A percentile compares a stretch with the other conserved stretches of the same genome.
phyloP scores from a whole-genome alignment of 2,329 filamentous ascomycete species.

The Diaporthe capsici region DNA sequence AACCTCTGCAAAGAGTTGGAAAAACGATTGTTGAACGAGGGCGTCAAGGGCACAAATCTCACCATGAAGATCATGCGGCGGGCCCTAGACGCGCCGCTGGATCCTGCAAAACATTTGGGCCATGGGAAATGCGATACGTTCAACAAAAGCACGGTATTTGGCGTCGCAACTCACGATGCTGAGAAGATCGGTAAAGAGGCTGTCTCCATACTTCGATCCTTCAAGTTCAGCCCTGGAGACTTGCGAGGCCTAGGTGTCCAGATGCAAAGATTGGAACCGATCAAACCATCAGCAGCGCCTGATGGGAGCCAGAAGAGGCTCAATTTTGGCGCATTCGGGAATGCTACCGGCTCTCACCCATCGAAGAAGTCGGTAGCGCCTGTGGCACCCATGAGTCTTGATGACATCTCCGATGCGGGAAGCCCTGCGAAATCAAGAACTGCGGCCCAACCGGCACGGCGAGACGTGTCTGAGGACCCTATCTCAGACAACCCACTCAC shows the following conservation, averaged over 20 bases:
- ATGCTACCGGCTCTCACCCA: conserved; percentile 52
- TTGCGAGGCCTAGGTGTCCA: conserved; percentile 93
- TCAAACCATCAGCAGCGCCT: conserved; percentile 71
- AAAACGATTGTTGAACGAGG: conserved; percentile 83
- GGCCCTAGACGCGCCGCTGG: conserved; percentile 86
- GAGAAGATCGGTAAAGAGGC: conserved; percentile 84
- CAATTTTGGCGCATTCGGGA: conserved; percentile 73
- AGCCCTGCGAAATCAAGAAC: conserved; percentile 53
- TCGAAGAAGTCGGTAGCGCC: conserved; percentile 52
- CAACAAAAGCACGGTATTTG: conserved; percentile 88
- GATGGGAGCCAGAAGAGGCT: conserved; percentile 86
- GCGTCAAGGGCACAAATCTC: conserved; percentile 88
- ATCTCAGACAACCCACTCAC: conserved; percentile 69
- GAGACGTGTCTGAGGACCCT: conserved; percentile 59
- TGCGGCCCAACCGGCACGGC: conserved; percentile 44
- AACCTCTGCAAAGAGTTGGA: conserved; percentile 90
- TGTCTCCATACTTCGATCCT: conserved; percentile 84
- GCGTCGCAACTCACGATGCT: conserved; percentile 84
- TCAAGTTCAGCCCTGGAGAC: conserved; percentile 89
- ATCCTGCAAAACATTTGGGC: conserved; percentile 92
- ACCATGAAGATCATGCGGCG: conserved; percentile 97
- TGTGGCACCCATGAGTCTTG: conserved; percentile 48
- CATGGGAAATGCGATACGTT: conserved; percentile 96
- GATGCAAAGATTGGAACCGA: conserved; percentile 89
- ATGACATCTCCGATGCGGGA: conserved; percentile 66